These are phyloP conservation scores for Gamsiella multidivaricata DNA, from an alignment of 192 early-diverging fungal species.

Conservation along the genomic window DNA sequence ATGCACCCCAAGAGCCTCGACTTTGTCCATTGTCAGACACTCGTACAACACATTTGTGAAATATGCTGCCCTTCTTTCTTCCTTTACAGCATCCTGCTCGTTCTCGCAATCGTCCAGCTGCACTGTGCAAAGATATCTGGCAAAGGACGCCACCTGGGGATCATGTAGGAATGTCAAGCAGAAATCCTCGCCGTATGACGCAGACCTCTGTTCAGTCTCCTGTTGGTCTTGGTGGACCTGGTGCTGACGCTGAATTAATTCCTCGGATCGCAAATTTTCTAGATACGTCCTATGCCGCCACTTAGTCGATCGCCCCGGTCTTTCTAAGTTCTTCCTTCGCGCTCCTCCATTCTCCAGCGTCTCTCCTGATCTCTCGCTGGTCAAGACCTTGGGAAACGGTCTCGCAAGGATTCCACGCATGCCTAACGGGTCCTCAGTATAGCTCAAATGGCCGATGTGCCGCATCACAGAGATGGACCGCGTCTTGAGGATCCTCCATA, in stretches of 20 bases:
- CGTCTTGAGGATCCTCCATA: slow-evolving; percentile 48
- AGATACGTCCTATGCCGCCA: neutral
- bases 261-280: neutral
- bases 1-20: slow-evolving; percentile 59
- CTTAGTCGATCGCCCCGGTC: neutral
- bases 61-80: slow-evolving; percentile 49
- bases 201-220: slow-evolving; percentile 11
- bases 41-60: slow-evolving; percentile 60
- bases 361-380: neutral
- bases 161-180: slow-evolving; percentile 41
- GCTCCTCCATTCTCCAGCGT: slow-evolving; percentile 2
- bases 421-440: slow-evolving; percentile 48
- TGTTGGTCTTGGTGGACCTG: neutral
- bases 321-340: slow-evolving; percentile 3
- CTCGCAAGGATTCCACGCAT: slow-evolving; percentile 38
- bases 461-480: slow-evolving; percentile 58
- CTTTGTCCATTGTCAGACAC: slow-evolving; percentile 63
- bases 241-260: no score
- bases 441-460: slow-evolving; percentile 60
- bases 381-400: slow-evolving; percentile 41
- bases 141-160: slow-evolving; percentile 55
- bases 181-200: slow-evolving; percentile 34
- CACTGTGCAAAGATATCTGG: slow-evolving; percentile 43
- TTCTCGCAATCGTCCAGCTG: neutral
- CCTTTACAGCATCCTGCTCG: slow-evolving; percentile 22